A percentile compares a stretch with the other conserved stretches of the same genome.
Conservation (phyloP, 2,329 filamentous ascomycete genomes). For the Fonsecaea monophora region DNA sequence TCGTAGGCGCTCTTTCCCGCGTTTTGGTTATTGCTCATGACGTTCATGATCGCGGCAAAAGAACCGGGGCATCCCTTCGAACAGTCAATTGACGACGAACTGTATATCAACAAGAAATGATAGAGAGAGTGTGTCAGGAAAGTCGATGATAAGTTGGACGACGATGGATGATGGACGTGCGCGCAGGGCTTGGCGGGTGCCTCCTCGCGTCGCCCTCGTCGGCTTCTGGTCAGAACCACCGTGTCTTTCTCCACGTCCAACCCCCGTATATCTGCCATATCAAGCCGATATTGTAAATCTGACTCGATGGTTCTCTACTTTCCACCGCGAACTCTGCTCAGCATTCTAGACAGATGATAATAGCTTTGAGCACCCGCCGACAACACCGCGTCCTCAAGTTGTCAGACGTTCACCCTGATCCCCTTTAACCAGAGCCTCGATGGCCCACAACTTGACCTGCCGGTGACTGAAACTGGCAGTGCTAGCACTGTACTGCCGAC, state of each 20-base stretch:
- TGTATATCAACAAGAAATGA: background rate
- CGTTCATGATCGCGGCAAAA: slow-evolving; percentile 20
- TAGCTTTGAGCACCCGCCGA: background rate
- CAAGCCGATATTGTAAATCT: background rate
- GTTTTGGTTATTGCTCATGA: slow-evolving; percentile 19
- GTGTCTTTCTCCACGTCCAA: slow-evolving; percentile 7
- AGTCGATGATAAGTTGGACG: background rate
- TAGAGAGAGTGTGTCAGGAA: background rate
- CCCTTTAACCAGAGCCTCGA: background rate
- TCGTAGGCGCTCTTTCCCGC: slow-evolving; percentile 26
- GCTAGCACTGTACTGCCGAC: background rate
- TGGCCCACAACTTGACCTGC: background rate
- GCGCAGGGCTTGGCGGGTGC: slow-evolving; percentile 6
- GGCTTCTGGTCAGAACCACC: slow-evolving; percentile 9
- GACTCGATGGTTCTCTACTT: background rate
- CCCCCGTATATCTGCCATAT: background rate
- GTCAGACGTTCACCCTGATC: too few species aligned
- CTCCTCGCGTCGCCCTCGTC: background rate
- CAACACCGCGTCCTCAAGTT: background rate
- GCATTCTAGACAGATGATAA: background rate
- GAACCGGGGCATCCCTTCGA: slow-evolving; percentile 1
- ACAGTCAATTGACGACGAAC: background rate
- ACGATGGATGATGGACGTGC: background rate
- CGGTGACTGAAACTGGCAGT: slow-evolving; percentile 6
- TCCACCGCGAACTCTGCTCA: background rate